Evolutionary conservation across 768 basidiomycete species (phyloP).

Genomic region (Trametes maxima): DNA sequence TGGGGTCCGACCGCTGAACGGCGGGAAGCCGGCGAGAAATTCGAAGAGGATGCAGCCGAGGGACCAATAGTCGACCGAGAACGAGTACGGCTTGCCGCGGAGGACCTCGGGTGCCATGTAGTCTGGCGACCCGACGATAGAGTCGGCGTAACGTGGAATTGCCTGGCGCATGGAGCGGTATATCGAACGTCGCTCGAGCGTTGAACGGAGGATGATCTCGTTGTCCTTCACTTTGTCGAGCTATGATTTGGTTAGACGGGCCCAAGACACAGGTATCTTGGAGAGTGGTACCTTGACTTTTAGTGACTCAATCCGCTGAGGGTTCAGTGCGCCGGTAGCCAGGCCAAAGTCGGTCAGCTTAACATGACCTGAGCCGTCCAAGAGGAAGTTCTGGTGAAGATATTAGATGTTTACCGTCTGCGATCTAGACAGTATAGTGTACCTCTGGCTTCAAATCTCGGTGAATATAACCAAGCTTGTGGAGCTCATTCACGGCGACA

Average conservation of each 20-base stretch:
- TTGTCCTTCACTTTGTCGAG: conserved; percentile 97
- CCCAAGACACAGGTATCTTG: background rate
- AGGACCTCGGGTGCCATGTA: conserved; percentile 98
- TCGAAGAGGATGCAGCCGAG: conserved; percentile 98
- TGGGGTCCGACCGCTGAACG: conserved; percentile 92
- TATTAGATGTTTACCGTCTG: background rate
- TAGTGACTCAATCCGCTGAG: conserved; percentile 90
- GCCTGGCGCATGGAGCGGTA: conserved; percentile 91
- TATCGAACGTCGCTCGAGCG: conserved; percentile 91
- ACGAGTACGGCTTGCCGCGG: conserved; percentile 92
- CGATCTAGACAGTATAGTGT: conserved; percentile 22
- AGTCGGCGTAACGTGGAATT: conserved; percentile 94
- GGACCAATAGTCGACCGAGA: conserved; percentile 98
- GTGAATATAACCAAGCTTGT: conserved; percentile 98
- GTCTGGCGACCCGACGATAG: conserved; percentile 96
- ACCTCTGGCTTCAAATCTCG: conserved; percentile 98
- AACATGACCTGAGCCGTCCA: conserved; percentile 94
- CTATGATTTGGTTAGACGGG: conserved; percentile 41
- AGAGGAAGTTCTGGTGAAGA: conserved; percentile 82
- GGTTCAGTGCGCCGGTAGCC: conserved; percentile 94
- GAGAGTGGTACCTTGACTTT: conserved; percentile 74
- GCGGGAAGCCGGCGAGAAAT: conserved; percentile 95
- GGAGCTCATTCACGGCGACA: conserved; percentile 87
- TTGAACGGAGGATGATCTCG: conserved; percentile 85
- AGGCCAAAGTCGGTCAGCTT: conserved; percentile 98